Base-by-base conservation (phyloP, 2,329 filamentous ascomycete genomes). In the Pestalotiopsis sp. region DNA sequence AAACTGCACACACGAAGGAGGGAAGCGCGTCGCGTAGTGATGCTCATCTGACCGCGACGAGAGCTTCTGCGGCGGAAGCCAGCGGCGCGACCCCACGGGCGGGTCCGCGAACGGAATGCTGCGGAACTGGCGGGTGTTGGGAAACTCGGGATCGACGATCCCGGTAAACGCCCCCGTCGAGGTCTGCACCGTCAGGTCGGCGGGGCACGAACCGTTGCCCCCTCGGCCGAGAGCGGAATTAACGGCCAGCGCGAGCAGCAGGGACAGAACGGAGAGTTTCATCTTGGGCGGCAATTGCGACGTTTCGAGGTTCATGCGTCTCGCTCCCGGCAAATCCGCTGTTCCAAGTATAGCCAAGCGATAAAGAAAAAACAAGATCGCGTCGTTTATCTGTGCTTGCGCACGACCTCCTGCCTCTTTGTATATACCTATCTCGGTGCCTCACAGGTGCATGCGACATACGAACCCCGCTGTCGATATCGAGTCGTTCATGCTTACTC, bases 81-180 rank as follows among this genome's bases (percentile, higher is more conserved):
- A 78, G 49, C 78, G 77, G 17, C 75, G 73, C 4, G 72, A 68
- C 14, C 69, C 71, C 9, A 81, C 70, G 0, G 79, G 80, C 3
- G 80, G 78, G 64, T 81, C 72, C 3, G 79, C 80, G 68, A 79
- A 83, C 1, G 80, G 78, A 49, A 82, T 80, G 52, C 75, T 73
- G 52, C 78, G 79, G 69, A 80, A 82, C 68, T 82, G 79, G 23
- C 76, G 76, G 1, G 79, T 78, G 20, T 77, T 72, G n/a, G 78
- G 76, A 41, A 75, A 77, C 20, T 75, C 67, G 20, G 74, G 70
- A 57, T 79, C 78, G 38, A 79, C 69, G 25, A 80, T 68, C 23
- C 79, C 78, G 11, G 78, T 80, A 72, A 72, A 81, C 25, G 68
- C 70, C 49, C 79, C 79, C 3, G 78, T 79, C 4, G 72, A 72